A percentile compares a stretch with the other conserved stretches of the same genome.
phyloP scores from a whole-genome alignment of 2,329 filamentous ascomycete species.

The Lecanicillium sp. region DNA sequence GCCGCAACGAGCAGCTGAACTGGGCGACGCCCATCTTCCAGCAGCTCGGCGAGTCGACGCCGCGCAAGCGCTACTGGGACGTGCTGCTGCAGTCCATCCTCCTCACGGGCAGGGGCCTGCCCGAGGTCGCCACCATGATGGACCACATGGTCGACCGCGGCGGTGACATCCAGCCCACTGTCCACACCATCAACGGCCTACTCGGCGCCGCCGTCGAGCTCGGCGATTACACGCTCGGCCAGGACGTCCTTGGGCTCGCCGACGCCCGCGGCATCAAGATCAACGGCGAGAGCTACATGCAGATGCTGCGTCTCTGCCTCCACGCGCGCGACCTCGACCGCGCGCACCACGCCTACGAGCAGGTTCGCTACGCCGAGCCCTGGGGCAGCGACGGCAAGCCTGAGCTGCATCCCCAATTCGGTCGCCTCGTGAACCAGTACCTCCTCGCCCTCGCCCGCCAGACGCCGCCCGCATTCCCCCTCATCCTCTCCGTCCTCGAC shows the following conservation, averaged over 20 bases:
- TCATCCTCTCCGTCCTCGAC: constrained; percentile 66
- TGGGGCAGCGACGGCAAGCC: constrained; percentile 38
- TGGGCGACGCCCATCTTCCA: constrained; percentile 59
- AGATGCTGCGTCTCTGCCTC: constrained; percentile 74
- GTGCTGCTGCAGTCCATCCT: constrained; percentile 68
- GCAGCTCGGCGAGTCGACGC: constrained; percentile 40
- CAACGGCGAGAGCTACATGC: constrained; percentile 63
- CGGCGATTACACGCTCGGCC: constrained; percentile 64
- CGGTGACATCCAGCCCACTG: constrained; percentile 51
- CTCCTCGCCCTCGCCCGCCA: constrained; percentile 61
- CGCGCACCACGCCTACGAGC: constrained; percentile 59
- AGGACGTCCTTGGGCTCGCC: constrained; percentile 65
- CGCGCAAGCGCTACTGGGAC: constrained; percentile 59
- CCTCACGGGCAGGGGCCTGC: constrained; percentile 60
- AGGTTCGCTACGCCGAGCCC: constrained; percentile 26
- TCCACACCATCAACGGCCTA: constrained; percentile 69
- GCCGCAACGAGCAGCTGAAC: constrained; percentile 50
- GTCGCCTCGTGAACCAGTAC: constrained; percentile 63
- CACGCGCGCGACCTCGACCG: constrained; percentile 65
- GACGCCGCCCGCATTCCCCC: constrained; percentile 58
- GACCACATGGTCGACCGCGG: constrained; percentile 64
- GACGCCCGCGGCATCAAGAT: constrained; percentile 58
- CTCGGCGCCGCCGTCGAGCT: constrained; percentile 66
- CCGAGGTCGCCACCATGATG: constrained; percentile 44
- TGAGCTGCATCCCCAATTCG: constrained; percentile 44